Conservation (phyloP, 176 grass and related monocot species). For the Carex scoparia region DNA sequence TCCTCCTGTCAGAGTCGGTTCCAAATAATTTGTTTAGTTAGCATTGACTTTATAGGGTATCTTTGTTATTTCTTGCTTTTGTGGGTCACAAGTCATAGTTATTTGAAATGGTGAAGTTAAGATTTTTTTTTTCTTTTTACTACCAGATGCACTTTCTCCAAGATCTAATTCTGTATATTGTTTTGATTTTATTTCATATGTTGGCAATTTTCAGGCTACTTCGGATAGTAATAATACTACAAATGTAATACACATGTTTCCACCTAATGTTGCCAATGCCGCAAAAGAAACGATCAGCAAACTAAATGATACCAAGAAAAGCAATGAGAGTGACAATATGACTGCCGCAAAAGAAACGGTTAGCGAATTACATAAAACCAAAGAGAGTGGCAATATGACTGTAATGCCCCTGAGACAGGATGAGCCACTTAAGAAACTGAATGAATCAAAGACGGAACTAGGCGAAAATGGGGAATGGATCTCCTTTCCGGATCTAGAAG, state of each 20-base stretch:
- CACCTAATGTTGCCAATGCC: slow-evolving; percentile 8
- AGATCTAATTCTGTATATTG: background rate
- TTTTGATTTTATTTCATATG: background rate
- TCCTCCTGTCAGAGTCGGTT: background rate
- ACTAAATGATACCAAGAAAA: slow-evolving; percentile 9
- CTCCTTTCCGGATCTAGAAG: slow-evolving; percentile 40
- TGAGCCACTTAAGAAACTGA: slow-evolving; percentile 12
- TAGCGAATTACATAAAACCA: slow-evolving; percentile 8
- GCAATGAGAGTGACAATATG: slow-evolving; percentile 33
- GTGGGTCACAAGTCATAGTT: background rate
- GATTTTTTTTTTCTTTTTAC: background rate
- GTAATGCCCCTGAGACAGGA: slow-evolving; percentile 22
- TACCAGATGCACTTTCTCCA: background rate
- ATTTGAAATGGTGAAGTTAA: background rate
- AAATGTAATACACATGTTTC: slow-evolving; percentile 15
- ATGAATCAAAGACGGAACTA: background rate
- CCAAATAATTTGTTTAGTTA: background rate
- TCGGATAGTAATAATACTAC: slow-evolving; percentile 9
- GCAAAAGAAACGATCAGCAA: slow-evolving; percentile 16
- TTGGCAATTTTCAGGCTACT: background rate
- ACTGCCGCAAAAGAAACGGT: background rate
- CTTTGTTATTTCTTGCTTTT: background rate
- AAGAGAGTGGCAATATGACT: slow-evolving; percentile 28
- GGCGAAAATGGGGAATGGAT: slow-evolving; percentile 9
- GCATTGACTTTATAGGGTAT: background rate